These are phyloP conservation scores for Penicillium griseofulvum DNA, from an alignment of 2,329 filamentous ascomycete genomes.

Conservation along the genomic window DNA sequence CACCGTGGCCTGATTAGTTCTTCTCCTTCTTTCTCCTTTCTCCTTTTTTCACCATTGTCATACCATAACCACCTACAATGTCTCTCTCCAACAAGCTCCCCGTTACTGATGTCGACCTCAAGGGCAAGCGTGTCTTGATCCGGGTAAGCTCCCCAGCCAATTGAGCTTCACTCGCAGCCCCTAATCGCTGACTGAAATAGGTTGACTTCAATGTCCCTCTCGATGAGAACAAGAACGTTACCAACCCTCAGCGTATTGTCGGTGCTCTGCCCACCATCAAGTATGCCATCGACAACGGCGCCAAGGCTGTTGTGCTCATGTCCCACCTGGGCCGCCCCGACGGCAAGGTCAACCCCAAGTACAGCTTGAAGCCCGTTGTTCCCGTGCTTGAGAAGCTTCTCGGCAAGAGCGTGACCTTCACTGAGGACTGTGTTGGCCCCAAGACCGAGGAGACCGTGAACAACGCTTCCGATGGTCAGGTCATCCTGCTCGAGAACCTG, in stretches of 20 bases:
- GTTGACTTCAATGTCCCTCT: constrained; percentile 99
- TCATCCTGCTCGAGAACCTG: constrained; percentile 94
- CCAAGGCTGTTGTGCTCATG: constrained; percentile 94
- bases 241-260: constrained; percentile 97
- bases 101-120: constrained; percentile 93
- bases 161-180: constrained; percentile 14
- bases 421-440: constrained; percentile 83
- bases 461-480: constrained; percentile 73
- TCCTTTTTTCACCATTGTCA: constrained; percentile 9
- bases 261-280: constrained; percentile 95
- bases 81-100: constrained; percentile 98
- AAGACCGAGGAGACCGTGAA: constrained; percentile 88
- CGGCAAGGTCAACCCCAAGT: constrained; percentile 85
- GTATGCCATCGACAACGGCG: constrained; percentile 83
- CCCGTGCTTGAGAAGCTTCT: constrained; percentile 89
- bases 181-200: constrained; percentile 47
- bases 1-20: constrained; percentile 27
- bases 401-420: constrained; percentile 79
- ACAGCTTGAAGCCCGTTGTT: constrained; percentile 89
- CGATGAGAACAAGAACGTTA: constrained; percentile 87
- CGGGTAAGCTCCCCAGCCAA: constrained; percentile 63
- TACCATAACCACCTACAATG: constrained; percentile 55
- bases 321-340: constrained; percentile 96
- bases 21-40: constrained; percentile 7
- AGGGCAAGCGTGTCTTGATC: constrained; percentile 97